Conservation (phyloP, 108 stramenopile species). For the Cylindrotheca closterium region DNA sequence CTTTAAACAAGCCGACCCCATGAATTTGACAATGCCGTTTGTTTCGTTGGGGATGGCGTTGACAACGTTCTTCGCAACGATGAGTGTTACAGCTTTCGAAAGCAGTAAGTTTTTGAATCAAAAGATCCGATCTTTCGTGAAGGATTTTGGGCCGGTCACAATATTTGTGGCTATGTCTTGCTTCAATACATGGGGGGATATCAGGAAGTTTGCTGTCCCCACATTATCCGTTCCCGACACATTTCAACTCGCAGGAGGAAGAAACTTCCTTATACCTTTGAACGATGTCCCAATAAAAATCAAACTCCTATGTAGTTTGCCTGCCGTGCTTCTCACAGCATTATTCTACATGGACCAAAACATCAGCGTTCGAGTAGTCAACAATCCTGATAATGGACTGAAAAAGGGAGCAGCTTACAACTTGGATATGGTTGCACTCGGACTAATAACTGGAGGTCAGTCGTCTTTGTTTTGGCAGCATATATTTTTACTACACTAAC, state of each 20-base stretch:
- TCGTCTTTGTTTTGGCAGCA: not conserved
- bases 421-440: conserved; percentile 90
- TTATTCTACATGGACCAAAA: conserved; percentile 98
- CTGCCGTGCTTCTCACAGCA: conserved; percentile 81
- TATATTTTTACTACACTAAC: no score
- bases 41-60: conserved; percentile 72
- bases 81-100: conserved; percentile 66
- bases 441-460: conserved; percentile 79
- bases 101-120: conserved; percentile 71
- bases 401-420: conserved; percentile 92
- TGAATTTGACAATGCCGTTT: conserved; percentile 85
- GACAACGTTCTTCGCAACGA: conserved; percentile 67
- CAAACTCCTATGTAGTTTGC: conserved; percentile 78
- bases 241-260: conserved; percentile 78
- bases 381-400: conserved; percentile 88
- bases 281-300: conserved; percentile 59
- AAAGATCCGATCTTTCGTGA: conserved; percentile 72
- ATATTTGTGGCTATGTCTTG: conserved; percentile 81
- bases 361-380: conserved; percentile 91
- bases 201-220: conserved; percentile 73
- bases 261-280: conserved; percentile 70
- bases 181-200: conserved; percentile 57
- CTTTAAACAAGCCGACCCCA: conserved; percentile 73
- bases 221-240: conserved; percentile 75
- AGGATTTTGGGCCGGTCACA: conserved; percentile 92